Base-by-base conservation (phyloP, 257 asterid species). In the Petrea volubilis region DNA sequence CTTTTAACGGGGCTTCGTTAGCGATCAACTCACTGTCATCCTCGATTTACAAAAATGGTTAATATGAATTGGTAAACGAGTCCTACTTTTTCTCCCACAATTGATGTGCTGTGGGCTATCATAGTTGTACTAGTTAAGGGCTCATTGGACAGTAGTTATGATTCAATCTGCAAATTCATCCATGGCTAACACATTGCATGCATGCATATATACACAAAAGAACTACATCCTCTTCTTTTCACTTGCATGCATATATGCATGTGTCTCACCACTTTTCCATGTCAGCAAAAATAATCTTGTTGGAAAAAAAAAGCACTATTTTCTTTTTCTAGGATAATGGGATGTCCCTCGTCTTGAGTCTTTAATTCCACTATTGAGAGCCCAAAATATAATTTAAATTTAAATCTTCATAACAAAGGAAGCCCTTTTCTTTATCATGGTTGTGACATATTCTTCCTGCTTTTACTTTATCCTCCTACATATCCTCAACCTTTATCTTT, bases 401-500 rank as follows among this genome's bases (percentile, higher is more conserved):
- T 75, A 76, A 79, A 74, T 86, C 96, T 90, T 90, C 87, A 52
- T 73, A 61, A 58, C 90, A 90, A 92, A 92, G 98, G 18, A 92
- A 90, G 14, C 84, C 68, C 87, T 79, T 83, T 77, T 74, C 83
- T 75, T 74, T 57, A 59, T 75, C 73, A 83, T 59, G 67, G 8
- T 8, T 38, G 53, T 69, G 63, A 82, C 76, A 87, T 78, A 80
- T 76, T 84, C 86, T 49, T 60, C 40, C 68, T 62, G 65, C 84
- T 78, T 83, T 86, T 41, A 56, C 90, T 81, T 87, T 85, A 74
- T 64, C 78, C 68, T 63, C 64, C 70, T 58, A 47, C 3, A 2
- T 41, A 55, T 67, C 79, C 62, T 46, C 33, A n/a, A 68, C 75
- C 74, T 67, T 69, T 70, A 62, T 55, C 67, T 38, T 67, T 60